Percentiles rank a stretch among this genome's conserved stretches.
Conservation (phyloP, 208 protist species). For the Porcisia hertigi region DNA sequence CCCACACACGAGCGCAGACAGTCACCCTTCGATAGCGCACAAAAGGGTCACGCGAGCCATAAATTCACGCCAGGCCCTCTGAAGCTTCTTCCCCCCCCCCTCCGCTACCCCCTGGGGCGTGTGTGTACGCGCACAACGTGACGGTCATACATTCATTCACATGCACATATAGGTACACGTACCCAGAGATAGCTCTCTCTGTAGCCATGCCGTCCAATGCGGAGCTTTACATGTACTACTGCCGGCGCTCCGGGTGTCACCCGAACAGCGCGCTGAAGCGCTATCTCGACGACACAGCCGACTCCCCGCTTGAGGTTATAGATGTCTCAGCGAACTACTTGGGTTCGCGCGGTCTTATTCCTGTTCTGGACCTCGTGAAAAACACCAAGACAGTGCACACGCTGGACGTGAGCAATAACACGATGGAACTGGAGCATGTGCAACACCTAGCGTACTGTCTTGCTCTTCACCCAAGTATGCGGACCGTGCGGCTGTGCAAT, state of each 20-base stretch:
- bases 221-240: conserved; percentile 87
- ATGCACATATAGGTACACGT: conserved; percentile 2
- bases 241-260: conserved; percentile 64
- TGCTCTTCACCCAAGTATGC: conserved; percentile 74
- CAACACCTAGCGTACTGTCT: conserved; percentile 82
- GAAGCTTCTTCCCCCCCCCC: conserved; percentile 12
- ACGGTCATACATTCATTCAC: neutral
- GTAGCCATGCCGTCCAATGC: conserved; percentile 61
- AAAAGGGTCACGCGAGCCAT: too few relatives aligned
- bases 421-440: conserved; percentile 67
- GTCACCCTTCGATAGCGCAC: neutral
- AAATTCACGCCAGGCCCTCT: neutral
- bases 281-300: conserved; percentile 44
- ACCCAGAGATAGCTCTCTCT: neutral
- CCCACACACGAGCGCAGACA: neutral
- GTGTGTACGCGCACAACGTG: conserved; percentile 8
- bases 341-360: conserved; percentile 76
- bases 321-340: conserved; percentile 86
- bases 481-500: conserved; percentile 44
- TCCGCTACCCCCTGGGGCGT: neutral
- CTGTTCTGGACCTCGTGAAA: conserved; percentile 83
- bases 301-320: conserved; percentile 40
- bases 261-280: conserved; percentile 72
- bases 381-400: conserved; percentile 68
- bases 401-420: conserved; percentile 81